These are phyloP conservation scores for Bacidia gigantensis DNA, from an alignment of 495 filamentous ascomycete genomes.

Conservation along the genomic window DNA sequence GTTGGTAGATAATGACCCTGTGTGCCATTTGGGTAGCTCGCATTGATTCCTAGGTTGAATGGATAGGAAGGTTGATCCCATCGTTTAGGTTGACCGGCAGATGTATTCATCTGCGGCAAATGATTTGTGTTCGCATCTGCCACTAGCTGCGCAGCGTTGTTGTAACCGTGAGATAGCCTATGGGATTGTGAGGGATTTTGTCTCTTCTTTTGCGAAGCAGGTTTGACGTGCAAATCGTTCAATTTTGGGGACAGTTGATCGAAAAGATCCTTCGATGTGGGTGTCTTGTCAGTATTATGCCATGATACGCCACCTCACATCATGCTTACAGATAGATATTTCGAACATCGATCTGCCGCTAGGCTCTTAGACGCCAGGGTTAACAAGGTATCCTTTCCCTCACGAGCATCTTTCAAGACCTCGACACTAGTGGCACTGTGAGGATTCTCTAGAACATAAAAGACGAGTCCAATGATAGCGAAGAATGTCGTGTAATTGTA, in stretches of 20 bases:
- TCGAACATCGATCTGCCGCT: slow-evolving; percentile 75
- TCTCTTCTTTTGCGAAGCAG: slow-evolving; percentile 27
- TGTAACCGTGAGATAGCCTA: neutral
- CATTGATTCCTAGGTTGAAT: no score
- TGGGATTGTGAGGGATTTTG: neutral
- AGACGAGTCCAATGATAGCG: slow-evolving; percentile 76
- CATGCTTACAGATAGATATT: slow-evolving; percentile 50
- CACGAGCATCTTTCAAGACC: slow-evolving; percentile 69
- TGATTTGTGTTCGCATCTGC: no score
- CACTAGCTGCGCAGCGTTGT: no score
- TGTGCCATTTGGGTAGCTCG: neutral
- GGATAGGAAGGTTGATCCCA: no score
- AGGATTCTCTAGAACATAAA: slow-evolving; percentile 82
- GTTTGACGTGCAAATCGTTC: slow-evolving; percentile 6
- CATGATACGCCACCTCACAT: neutral
- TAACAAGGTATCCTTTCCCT: slow-evolving; percentile 68
- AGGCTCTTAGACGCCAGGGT: slow-evolving; percentile 68
- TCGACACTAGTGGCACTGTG: slow-evolving; percentile 57
- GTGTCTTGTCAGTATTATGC: slow-evolving; percentile 11
- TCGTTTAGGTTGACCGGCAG: no score
- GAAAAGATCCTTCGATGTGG: slow-evolving; percentile 48
- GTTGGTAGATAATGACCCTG: neutral
- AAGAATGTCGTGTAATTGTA: slow-evolving; percentile 95
- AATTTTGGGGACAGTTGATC: slow-evolving; percentile 64
- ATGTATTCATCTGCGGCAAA: no score